Conservation (phyloP, 2,329 filamentous ascomycete species). For the Ceratocystis cubensis region DNA sequence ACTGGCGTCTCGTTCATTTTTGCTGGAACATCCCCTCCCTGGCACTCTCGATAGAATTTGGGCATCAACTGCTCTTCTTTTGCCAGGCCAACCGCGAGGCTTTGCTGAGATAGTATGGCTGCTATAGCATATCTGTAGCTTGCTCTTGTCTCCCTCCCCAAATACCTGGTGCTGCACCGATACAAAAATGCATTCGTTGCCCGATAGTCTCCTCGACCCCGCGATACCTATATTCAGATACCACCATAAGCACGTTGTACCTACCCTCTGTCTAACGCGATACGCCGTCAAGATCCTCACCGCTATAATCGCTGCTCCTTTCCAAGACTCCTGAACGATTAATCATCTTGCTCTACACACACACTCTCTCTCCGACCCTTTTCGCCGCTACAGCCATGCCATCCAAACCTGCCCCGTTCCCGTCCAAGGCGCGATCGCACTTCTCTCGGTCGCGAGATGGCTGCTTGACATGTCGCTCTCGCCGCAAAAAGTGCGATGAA, state of each 20-base stretch:
- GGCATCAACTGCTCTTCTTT: not conserved
- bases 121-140: not conserved
- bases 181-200: not conserved
- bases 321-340: no score
- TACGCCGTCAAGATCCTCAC: not conserved
- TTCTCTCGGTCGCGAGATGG: conserved; percentile 26
- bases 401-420: conserved; percentile 17
- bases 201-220: not conserved
- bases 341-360: not conserved
- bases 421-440: conserved; percentile 15
- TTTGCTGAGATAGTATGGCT: not conserved
- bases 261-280: not conserved
- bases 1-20: not conserved
- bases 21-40: not conserved
- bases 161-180: not conserved
- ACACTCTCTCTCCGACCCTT: not conserved
- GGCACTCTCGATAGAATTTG: not conserved
- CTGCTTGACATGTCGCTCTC: conserved; percentile 34
- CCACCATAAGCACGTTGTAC: not conserved
- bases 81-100: not conserved
- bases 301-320: not conserved
- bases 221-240: not conserved
- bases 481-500: conserved; percentile 39
- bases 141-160: not conserved
- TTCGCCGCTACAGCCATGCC: conserved; percentile 19